phyloP scores from a whole-genome alignment of 768 basidiomycete species.

The Tulasnella calospora region DNA sequence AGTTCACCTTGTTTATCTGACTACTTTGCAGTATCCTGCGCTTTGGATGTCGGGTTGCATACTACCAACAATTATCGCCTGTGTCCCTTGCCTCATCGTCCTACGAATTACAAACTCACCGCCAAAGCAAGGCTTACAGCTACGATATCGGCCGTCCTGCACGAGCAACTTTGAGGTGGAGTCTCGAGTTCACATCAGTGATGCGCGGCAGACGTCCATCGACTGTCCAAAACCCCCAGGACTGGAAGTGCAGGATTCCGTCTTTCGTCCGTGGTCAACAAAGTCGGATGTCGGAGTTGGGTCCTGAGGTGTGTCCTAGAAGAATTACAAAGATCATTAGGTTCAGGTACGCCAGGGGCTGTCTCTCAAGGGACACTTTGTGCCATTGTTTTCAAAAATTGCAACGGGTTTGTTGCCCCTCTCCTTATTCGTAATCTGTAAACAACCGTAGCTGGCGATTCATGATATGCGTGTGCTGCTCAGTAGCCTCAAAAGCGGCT shows the following conservation, averaged over 20 bases:
- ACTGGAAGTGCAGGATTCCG: background rate
- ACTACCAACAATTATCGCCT: conserved; percentile 19
- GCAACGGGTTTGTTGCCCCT: too few relatives aligned
- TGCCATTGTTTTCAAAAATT: background rate
- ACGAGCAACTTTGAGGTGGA: background rate
- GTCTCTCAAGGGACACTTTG: background rate
- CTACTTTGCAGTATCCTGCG: conserved; percentile 3
- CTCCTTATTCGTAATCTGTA: too few relatives aligned
- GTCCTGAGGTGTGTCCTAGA: background rate
- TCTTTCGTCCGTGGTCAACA: background rate
- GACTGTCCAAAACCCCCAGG: background rate
- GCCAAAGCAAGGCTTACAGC: background rate
- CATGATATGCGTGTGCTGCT: too few relatives aligned
- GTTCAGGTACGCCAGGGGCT: background rate
- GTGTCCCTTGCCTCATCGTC: conserved; percentile 13
- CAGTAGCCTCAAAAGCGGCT: too few relatives aligned
- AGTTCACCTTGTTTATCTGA: background rate
- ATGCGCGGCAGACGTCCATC: background rate
- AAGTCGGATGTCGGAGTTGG: background rate
- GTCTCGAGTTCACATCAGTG: background rate
- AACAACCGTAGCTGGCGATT: too few relatives aligned
- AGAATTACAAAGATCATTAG: background rate
- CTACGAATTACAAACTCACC: background rate
- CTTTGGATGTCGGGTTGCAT: conserved; percentile 22
- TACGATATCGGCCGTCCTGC: background rate